Evolutionary conservation across 805 yeast species (phyloP).

Genomic region (Saccharomyces eubayanus): DNA sequence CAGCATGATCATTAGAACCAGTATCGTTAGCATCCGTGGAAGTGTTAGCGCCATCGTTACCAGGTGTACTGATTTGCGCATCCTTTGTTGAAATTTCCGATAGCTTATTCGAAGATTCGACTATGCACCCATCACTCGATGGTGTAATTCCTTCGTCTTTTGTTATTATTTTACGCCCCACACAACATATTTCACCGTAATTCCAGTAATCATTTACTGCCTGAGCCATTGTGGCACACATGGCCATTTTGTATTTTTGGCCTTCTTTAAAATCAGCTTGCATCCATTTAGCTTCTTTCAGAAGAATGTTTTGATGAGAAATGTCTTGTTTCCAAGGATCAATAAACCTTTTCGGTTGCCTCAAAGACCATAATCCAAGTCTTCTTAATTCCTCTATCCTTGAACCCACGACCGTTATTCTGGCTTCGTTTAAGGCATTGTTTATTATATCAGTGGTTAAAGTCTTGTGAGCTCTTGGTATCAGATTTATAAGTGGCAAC

Average conservation of each 20-base stretch:
- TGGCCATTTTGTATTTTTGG: constrained; percentile 57
- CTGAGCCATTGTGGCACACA: constrained; percentile 61
- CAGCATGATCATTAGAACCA: neutral
- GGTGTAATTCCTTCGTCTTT: neutral
- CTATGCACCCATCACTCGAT: neutral
- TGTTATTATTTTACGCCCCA: constrained; percentile 42
- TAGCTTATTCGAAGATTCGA: neutral
- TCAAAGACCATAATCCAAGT: constrained; percentile 80
- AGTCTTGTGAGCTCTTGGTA: constrained; percentile 81
- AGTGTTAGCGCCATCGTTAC: neutral
- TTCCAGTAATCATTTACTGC: constrained; percentile 73
- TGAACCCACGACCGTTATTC: constrained; percentile 79
- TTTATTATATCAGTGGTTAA: constrained; percentile 80
- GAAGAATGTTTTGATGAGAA: constrained; percentile 65
- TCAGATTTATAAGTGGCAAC: constrained; percentile 67
- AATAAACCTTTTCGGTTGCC: constrained; percentile 65
- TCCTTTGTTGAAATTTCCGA: neutral
- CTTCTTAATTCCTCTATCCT: constrained; percentile 87
- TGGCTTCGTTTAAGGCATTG: constrained; percentile 79
- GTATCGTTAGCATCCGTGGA: neutral
- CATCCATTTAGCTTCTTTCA: constrained; percentile 81
- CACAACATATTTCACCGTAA: constrained; percentile 61
- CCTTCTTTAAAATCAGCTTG: constrained; percentile 68
- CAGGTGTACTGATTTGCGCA: neutral
- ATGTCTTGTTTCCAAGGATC: constrained; percentile 50